Evolutionary conservation across 2,329 filamentous ascomycete genomes (phyloP).

Genomic region (Talaromyces marneffei): DNA sequence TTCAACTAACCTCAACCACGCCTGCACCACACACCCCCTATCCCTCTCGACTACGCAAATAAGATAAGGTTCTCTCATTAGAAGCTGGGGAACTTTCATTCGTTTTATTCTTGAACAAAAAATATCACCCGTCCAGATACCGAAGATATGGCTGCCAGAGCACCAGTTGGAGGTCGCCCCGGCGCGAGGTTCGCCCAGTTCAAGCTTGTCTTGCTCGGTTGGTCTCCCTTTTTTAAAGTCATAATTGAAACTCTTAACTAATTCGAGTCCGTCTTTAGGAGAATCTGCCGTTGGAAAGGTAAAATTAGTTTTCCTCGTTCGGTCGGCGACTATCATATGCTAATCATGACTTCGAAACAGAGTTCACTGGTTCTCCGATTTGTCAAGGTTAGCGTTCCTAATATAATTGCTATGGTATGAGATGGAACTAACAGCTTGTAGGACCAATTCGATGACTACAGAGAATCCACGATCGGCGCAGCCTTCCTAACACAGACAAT

Average conservation of each 20-base stretch:
- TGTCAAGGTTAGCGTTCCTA: slow-evolving; percentile 68
- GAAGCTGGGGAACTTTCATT: background rate
- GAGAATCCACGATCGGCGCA: slow-evolving; percentile 96
- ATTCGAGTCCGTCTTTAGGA: slow-evolving; percentile 49
- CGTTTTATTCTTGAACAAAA: background rate
- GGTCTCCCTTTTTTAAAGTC: slow-evolving; percentile 26
- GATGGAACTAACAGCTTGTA: slow-evolving; percentile 36
- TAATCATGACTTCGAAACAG: slow-evolving; percentile 41
- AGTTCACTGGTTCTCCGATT: slow-evolving; percentile 97
- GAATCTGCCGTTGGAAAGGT: slow-evolving; percentile 99
- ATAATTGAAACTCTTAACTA: slow-evolving; percentile 4
- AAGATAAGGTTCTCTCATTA: background rate
- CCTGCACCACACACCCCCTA: background rate
- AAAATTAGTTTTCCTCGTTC: slow-evolving; percentile 15
- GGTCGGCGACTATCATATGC: background rate
- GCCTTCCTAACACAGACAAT: slow-evolving; percentile 99
- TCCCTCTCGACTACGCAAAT: background rate
- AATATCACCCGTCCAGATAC: slow-evolving; percentile 20
- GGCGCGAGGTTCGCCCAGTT: slow-evolving; percentile 92
- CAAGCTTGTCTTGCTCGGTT: slow-evolving; percentile 95
- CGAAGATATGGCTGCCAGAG: slow-evolving; percentile 73
- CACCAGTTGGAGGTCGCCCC: slow-evolving; percentile 62
- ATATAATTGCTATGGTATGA: background rate
- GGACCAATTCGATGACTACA: slow-evolving; percentile 99
- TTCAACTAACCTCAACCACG: slow-evolving; percentile 3